Conservation (phyloP, 306 rosid species). For the Quercus suber region DNA sequence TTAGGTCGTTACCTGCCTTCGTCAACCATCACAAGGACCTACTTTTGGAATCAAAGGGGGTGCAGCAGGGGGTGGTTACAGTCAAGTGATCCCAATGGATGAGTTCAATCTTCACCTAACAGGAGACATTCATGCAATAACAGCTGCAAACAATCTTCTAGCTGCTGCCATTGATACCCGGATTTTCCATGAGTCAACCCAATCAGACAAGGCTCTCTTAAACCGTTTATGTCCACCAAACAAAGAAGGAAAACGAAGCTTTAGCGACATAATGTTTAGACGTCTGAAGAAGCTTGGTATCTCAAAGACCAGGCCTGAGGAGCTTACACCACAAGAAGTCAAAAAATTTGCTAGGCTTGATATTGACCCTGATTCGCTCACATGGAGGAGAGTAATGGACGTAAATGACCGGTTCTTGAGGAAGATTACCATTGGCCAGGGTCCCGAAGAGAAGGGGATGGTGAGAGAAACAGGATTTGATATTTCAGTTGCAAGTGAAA, state of each 20-base stretch:
- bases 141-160: slow-evolving; percentile 95
- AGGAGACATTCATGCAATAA: slow-evolving; percentile 97
- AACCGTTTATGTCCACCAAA: slow-evolving; percentile 89
- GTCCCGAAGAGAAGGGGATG: slow-evolving; percentile 98
- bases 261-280: slow-evolving; percentile 72
- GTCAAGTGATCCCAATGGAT: slow-evolving; percentile 99
- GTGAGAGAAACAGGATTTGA: slow-evolving; percentile 96
- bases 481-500: slow-evolving; percentile 97
- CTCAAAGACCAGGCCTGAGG: slow-evolving; percentile 82
- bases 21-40: slow-evolving; percentile 99
- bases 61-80: slow-evolving; percentile 99
- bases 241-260: slow-evolving; percentile 86
- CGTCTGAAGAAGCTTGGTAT: slow-evolving; percentile 79
- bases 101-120: slow-evolving; percentile 98
- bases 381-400: slow-evolving; percentile 99
- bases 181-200: slow-evolving; percentile 86
- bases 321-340: slow-evolving; percentile 83
- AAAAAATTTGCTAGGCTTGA: slow-evolving; percentile 88
- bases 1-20: slow-evolving; percentile 92
- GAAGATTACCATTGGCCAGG: slow-evolving; percentile 88
- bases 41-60: slow-evolving; percentile 99
- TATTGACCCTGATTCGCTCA: slow-evolving; percentile 75
- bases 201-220: slow-evolving; percentile 92
- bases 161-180: slow-evolving; percentile 98
- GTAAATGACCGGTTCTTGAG: slow-evolving; percentile 90